phyloP scores from a whole-genome alignment of 2,329 filamentous ascomycete genomes.

The Capronia americana region DNA sequence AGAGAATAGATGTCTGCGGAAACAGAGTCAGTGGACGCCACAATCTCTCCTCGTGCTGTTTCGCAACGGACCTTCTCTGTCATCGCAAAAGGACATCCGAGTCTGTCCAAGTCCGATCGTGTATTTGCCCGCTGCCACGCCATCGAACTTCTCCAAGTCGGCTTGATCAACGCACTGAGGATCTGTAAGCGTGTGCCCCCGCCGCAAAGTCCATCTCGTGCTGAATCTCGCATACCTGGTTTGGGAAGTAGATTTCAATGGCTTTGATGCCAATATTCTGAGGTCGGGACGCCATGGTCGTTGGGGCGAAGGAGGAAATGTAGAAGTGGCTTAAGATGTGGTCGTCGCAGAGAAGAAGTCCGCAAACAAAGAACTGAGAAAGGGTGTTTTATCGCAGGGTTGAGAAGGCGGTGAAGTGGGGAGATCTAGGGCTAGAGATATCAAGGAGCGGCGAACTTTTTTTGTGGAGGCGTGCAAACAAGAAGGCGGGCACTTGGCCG shows the following conservation, averaged over 20 bases:
- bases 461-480: slow-evolving; percentile 13
- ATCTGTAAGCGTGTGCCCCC: slow-evolving; percentile 25
- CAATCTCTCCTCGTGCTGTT: not conserved
- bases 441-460: slow-evolving; percentile 6
- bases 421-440: slow-evolving; percentile 6
- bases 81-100: slow-evolving; percentile 91
- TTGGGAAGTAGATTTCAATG: slow-evolving; percentile 88
- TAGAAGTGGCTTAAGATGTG: not conserved
- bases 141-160: slow-evolving; percentile 86
- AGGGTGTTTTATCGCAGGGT: slow-evolving; percentile 6
- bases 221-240: slow-evolving; percentile 68
- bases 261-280: slow-evolving; percentile 92
- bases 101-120: slow-evolving; percentile 90
- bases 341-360: not conserved
- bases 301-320: not conserved
- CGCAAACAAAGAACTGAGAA: not conserved
- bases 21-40: slow-evolving; percentile 17
- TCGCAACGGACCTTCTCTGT: slow-evolving; percentile 73
- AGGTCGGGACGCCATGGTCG: slow-evolving; percentile 72
- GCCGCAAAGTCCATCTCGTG: not conserved
- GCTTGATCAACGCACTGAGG: slow-evolving; percentile 79
- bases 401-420: slow-evolving; percentile 20
- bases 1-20: slow-evolving; percentile 84
- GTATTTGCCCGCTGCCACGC: slow-evolving; percentile 81
- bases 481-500: not conserved